Evolutionary conservation across 2,329 filamentous ascomycete genomes (phyloP), one percentile per base, ranked within the genome.

Genomic region (Mollisiaceae sp.): DNA sequence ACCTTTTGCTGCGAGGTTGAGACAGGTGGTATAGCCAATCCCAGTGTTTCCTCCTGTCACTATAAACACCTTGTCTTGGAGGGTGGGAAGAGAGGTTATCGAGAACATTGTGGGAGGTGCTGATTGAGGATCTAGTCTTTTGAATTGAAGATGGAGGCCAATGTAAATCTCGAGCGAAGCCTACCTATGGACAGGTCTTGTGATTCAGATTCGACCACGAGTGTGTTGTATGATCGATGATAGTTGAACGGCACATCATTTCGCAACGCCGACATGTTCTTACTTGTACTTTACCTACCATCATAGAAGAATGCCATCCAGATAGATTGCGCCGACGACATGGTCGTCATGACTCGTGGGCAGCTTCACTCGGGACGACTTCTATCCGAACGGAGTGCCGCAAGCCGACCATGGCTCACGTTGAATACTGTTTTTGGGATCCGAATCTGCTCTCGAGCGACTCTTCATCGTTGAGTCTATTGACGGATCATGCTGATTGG

Each of bases 1-100:
- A 59, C 82, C 81, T 24, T 78, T 78, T 1, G 74, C 71, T 70
- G 85, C 86, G 12, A 87, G 77, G 15, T 85, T 80, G 39, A 79
- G 78, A 57, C 73, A 75, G 12, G 85, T 77, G 64, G 83, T 79
- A 60, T 79, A 78, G 8, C 83, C 83, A 14, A 84, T 77, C 22
- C 69, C 67, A 11, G 70, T 65, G 27, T 71, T 72, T 1, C 67
- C 69, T 52, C 70, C 70, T 8, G 83, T 86, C 11, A 86, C 78
- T 56, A 86, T 67, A 64, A 58, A 73, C 39, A 72, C 70, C 66
- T 77, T 80, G 66, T 79, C 80, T 39, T 73, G 69, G 58, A 80
- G 78, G 32, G 79, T 73, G 9, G 77, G 75, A 0, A 83, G 75
- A 24, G 79, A 61, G 6, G 63, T 58, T 6, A 59, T 41, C 5